Percentiles rank a stretch among this genome's conserved stretches.
These are phyloP conservation scores for Xylaria longipes DNA, from an alignment of 495 filamentous ascomycete genomes.

Conservation along the genomic window DNA sequence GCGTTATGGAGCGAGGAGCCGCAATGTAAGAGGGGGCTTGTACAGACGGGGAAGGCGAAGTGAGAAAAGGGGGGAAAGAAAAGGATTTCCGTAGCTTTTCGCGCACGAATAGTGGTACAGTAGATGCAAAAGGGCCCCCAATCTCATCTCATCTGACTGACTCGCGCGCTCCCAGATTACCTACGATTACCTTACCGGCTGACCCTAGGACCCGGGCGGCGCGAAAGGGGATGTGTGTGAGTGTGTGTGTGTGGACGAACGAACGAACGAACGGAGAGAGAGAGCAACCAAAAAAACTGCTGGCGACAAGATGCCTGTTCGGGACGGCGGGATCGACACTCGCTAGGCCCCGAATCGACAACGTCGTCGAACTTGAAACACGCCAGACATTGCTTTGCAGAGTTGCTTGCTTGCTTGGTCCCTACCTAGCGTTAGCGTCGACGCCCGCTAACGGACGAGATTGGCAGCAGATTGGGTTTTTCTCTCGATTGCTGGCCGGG, in stretches of 20 bases:
- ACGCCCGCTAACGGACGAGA: too few species aligned
- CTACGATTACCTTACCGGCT: too few species aligned
- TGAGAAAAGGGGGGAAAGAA: too few species aligned
- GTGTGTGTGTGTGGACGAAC: background rate
- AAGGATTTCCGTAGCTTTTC: background rate
- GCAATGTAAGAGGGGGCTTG: background rate
- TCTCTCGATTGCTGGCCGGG: too few species aligned
- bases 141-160: background rate
- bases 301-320: constrained; percentile 20
- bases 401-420: background rate
- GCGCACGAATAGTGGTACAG: background rate
- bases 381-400: constrained; percentile 12
- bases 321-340: constrained; percentile 24
- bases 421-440: too few species aligned
- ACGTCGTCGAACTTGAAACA: constrained; percentile 25
- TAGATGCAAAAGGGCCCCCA: background rate
- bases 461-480: too few species aligned
- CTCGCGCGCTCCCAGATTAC: too few species aligned
- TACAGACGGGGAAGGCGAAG: constrained; percentile 16
- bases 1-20: background rate
- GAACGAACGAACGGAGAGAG: too few species aligned
- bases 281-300: background rate
- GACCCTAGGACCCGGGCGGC: background rate
- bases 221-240: background rate
- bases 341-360: constrained; percentile 26